These are phyloP conservation scores for Saturnispora quitensis DNA, from an alignment of 805 yeast species.

Conservation along the genomic window DNA sequence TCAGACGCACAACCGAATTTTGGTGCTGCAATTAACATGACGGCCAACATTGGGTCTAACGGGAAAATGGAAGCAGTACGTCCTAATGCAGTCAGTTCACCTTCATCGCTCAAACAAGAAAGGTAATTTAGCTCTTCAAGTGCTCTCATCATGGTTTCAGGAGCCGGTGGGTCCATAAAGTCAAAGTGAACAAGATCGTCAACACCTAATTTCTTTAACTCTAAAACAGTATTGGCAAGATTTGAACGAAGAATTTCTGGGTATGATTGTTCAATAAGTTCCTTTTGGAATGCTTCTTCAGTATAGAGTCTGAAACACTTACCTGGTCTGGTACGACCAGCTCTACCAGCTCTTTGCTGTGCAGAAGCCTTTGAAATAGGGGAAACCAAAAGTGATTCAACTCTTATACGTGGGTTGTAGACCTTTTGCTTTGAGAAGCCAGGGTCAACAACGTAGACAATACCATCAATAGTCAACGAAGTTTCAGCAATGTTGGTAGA, in stretches of 20 bases:
- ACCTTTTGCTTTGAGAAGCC: constrained; percentile 96
- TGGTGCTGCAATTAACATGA: constrained; percentile 80
- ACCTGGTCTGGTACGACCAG: constrained; percentile 96
- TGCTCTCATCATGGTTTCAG: constrained; percentile 99
- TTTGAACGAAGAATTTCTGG: constrained; percentile 93
- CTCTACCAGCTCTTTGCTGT: constrained; percentile 98
- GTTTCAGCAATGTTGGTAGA: constrained; percentile 97
- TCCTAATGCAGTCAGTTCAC: constrained; percentile 82
- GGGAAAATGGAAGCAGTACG: constrained; percentile 90
- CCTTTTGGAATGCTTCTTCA: constrained; percentile 92
- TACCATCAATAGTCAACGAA: constrained; percentile 93
- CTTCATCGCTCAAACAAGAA: constrained; percentile 85
- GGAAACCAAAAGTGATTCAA: constrained; percentile 86
- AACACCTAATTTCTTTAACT: constrained; percentile 86
- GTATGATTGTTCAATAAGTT: constrained; percentile 87
- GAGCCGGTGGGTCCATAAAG: constrained; percentile 99
- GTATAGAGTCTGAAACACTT: constrained; percentile 92
- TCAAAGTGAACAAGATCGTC: constrained; percentile 97
- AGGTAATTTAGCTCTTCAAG: constrained; percentile 88
- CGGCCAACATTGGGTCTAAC: constrained; percentile 91
- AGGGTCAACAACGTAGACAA: constrained; percentile 94
- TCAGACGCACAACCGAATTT: constrained; percentile 84
- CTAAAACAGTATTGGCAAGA: constrained; percentile 83
- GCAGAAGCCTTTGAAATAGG: constrained; percentile 97
- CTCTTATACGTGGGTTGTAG: constrained; percentile 92